phyloP scores from a whole-genome alignment of 2,329 filamentous ascomycete genomes.

The Allantophomopsis cytisporea region DNA sequence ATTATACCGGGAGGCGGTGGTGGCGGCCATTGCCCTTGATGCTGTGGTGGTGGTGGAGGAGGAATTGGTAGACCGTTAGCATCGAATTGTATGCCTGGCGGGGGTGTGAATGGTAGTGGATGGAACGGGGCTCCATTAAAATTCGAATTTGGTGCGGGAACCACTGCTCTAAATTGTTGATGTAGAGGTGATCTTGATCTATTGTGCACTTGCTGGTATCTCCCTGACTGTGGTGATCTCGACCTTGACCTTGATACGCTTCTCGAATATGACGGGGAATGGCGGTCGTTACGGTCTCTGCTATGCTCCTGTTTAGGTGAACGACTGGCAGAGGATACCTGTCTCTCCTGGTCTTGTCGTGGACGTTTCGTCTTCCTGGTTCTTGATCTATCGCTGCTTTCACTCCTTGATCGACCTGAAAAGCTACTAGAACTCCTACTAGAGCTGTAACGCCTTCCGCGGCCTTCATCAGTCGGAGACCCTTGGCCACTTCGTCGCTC shows the following conservation, averaged over 20 bases:
- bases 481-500: constrained; percentile 22
- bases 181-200: constrained; percentile 9
- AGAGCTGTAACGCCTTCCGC: constrained; percentile 5
- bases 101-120: not conserved
- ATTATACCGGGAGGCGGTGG: constrained; percentile 6
- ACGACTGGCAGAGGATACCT: no score
- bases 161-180: constrained; percentile 9
- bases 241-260: constrained; percentile 1
- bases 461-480: constrained; percentile 4
- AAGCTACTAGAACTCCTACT: constrained; percentile 9
- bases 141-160: constrained; percentile 8
- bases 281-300: not conserved
- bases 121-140: constrained; percentile 1
- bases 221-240: no score
- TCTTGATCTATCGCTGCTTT: no score
- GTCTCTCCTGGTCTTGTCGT: no score
- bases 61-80: not conserved
- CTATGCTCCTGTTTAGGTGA: no score
- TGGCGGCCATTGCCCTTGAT: constrained; percentile 6
- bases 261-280: constrained; percentile 8
- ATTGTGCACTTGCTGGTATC: no score
- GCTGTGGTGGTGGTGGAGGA: constrained; percentile 8
- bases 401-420: no score
- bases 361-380: no score
- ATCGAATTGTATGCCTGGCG: not conserved